Percentiles rank a stretch among this genome's conserved stretches.
phyloP scores from a whole-genome alignment of 2,329 filamentous ascomycete species.

The Epichloe typhina region DNA sequence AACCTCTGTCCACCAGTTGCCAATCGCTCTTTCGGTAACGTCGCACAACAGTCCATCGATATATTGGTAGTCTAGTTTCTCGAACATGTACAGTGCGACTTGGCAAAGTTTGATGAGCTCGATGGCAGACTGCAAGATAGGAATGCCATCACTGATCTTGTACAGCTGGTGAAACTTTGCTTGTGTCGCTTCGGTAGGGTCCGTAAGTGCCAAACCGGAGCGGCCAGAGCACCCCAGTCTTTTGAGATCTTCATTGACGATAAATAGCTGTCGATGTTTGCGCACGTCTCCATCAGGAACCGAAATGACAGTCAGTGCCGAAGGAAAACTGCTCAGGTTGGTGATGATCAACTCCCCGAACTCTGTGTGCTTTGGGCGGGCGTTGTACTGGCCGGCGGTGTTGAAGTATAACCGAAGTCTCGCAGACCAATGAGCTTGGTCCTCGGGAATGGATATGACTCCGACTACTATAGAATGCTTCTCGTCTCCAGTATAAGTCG shows the following conservation, averaged over 20 bases:
- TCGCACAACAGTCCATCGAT: conserved; percentile 89
- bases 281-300: conserved; percentile 78
- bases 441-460: conserved; percentile 67
- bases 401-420: conserved; percentile 74
- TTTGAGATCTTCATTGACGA: conserved; percentile 91
- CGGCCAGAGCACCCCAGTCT: conserved; percentile 83
- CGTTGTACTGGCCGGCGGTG: conserved; percentile 74
- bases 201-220: conserved; percentile 67
- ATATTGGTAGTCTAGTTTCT: conserved; percentile 75
- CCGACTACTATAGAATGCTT: conserved; percentile 67
- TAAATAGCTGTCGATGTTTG: conserved; percentile 69
- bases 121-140: conserved; percentile 64
- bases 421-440: conserved; percentile 69
- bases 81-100: conserved; percentile 75
- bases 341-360: conserved; percentile 86
- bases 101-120: conserved; percentile 90
- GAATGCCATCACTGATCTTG: conserved; percentile 69
- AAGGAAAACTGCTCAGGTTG: conserved; percentile 84
- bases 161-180: conserved; percentile 90
- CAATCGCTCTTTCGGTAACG: conserved; percentile 76
- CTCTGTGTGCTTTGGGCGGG: conserved; percentile 66
- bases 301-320: conserved; percentile 79
- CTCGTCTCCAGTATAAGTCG: conserved; percentile 81
- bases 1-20: conserved; percentile 93
- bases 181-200: conserved; percentile 67